Evolutionary conservation across 148 eudicot genomes (phyloP).

Genomic region (Gaultheria prostrata): DNA sequence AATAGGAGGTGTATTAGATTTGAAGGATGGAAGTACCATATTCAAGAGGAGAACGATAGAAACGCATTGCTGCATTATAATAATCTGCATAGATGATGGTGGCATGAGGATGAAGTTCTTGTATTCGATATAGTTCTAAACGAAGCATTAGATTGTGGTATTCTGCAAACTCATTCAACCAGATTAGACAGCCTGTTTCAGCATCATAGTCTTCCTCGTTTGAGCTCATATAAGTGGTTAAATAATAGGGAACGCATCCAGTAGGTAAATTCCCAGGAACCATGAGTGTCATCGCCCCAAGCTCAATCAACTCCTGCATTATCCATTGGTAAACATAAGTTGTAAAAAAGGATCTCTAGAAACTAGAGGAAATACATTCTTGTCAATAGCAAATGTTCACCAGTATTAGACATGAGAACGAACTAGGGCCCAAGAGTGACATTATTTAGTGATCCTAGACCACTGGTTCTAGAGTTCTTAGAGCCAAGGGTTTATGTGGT

Average conservation of each 20-base stretch:
- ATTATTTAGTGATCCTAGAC: too few relatives aligned
- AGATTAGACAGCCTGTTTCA: slow-evolving; percentile 32
- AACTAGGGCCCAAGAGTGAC: too few relatives aligned
- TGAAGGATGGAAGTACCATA: slow-evolving; percentile 19
- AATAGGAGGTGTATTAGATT: background rate
- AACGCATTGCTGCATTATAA: slow-evolving; percentile 32
- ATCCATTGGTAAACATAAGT: background rate
- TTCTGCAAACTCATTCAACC: slow-evolving; percentile 28
- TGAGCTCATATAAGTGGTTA: slow-evolving; percentile 19
- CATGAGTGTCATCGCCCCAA: slow-evolving; percentile 34
- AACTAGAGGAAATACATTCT: too few relatives aligned
- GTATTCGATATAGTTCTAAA: slow-evolving; percentile 16
- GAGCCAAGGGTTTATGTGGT: too few relatives aligned
- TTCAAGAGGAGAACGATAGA: slow-evolving; percentile 28
- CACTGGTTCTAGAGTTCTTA: too few relatives aligned
- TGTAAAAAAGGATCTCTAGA: too few relatives aligned
- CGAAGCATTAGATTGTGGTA: slow-evolving; percentile 34
- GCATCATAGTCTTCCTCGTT: slow-evolving; percentile 27
- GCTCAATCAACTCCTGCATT: slow-evolving; percentile 35
- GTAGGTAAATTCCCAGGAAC: slow-evolving; percentile 42
- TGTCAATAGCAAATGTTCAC: too few relatives aligned
- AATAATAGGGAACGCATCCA: slow-evolving; percentile 32
- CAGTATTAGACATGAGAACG: too few relatives aligned
- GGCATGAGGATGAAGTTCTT: slow-evolving; percentile 24
- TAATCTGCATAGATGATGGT: slow-evolving; percentile 40